Evolutionary conservation across 2,329 filamentous ascomycete species (phyloP).

Genomic region (Penicillium sp.): DNA sequence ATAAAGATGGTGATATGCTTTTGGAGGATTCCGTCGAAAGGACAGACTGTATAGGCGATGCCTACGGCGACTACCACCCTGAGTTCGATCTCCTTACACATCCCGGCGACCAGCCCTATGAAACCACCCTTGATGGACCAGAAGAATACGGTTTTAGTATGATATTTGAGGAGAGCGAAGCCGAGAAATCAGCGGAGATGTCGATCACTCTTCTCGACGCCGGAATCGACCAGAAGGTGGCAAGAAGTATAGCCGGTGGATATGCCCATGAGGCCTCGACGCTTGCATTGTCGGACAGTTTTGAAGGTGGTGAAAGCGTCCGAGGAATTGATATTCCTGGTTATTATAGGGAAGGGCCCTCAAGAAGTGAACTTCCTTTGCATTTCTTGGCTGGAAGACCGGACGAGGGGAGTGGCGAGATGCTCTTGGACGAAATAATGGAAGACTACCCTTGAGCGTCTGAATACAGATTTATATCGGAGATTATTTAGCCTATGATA

Average conservation of each 20-base stretch:
- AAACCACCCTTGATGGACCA: neutral
- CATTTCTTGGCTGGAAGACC: neutral
- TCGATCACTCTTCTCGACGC: neutral
- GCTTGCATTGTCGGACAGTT: neutral
- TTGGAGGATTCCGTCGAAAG: constrained; percentile 7
- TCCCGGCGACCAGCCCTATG: constrained; percentile 1
- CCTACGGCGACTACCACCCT: neutral
- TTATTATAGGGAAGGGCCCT: neutral
- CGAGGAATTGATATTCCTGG: neutral
- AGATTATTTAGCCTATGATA: neutral
- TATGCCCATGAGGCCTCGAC: neutral
- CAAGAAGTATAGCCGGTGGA: neutral
- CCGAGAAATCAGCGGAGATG: neutral
- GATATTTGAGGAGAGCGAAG: constrained; percentile 9
- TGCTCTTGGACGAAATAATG: neutral
- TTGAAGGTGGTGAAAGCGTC: neutral
- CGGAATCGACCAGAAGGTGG: neutral
- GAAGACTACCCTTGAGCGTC: neutral
- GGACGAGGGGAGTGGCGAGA: neutral
- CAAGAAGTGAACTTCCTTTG: neutral
- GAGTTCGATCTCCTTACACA: constrained; percentile 14
- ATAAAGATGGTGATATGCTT: constrained; percentile 8
- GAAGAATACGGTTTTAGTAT: constrained; percentile 7
- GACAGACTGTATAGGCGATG: neutral
- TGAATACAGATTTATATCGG: neutral